Evolutionary conservation across 2,329 filamentous ascomycete genomes (phyloP).

Genomic region (Neopestalotiopsis sp.): DNA sequence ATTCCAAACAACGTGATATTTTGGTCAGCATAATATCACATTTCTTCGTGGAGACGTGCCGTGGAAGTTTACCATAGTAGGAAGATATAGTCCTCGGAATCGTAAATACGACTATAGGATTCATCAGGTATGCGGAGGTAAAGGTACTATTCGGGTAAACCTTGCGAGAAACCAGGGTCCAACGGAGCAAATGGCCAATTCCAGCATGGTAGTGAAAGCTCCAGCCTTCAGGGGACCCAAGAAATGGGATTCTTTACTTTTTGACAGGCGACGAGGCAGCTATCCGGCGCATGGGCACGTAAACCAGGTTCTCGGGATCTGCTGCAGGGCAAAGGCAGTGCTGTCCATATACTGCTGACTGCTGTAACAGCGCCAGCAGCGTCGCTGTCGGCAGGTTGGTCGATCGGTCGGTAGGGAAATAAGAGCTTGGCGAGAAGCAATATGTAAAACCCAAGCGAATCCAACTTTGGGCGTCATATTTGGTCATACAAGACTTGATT

Average conservation of each 20-base stretch:
- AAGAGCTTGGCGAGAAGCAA: neutral
- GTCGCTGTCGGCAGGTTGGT: neutral
- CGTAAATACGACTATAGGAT: neutral
- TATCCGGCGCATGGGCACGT: conserved; percentile 3
- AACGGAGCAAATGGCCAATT: conserved; percentile 10
- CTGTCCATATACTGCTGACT: neutral
- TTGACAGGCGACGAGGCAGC: neutral
- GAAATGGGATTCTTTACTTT: conserved; percentile 13
- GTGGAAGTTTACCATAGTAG: neutral
- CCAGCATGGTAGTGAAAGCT: neutral
- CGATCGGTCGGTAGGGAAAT: conserved; percentile 12
- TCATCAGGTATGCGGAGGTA: neutral
- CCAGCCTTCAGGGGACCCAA: neutral
- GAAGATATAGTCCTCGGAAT: neutral
- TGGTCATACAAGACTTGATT: neutral
- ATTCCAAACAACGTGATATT: neutral
- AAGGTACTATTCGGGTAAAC: conserved; percentile 18
- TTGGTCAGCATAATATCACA: neutral
- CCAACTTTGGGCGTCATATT: neutral
- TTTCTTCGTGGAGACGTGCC: neutral
- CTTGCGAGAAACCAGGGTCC: conserved; percentile 20
- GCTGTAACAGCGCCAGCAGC: neutral
- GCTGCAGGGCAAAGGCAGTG: conserved; percentile 22
- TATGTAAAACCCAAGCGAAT: neutral
- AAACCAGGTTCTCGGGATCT: conserved; percentile 31